Percentiles rank a stretch among this genome's conserved stretches.
Conservation (phyloP, 2,329 filamentous ascomycete species). For the Colletotrichum sp. region DNA sequence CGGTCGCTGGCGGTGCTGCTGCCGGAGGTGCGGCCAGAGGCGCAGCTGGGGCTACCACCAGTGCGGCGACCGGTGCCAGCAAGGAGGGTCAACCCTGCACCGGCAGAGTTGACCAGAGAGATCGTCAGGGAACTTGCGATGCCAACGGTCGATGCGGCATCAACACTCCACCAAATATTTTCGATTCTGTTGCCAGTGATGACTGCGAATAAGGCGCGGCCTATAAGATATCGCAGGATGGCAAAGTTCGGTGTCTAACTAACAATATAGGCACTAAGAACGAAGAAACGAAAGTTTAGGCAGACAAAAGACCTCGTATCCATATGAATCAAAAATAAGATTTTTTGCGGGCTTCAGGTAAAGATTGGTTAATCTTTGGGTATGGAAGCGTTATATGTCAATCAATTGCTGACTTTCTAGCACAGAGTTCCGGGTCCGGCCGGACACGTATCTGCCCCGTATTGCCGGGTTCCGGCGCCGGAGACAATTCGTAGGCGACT, state of each 20-base stretch:
- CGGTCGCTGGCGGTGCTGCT: background rate
- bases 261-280: too few species aligned
- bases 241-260: background rate
- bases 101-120: background rate
- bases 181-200: background rate
- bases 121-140: background rate
- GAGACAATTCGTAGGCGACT: background rate
- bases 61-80: background rate
- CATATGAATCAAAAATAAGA: background rate
- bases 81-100: background rate
- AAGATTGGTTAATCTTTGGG: background rate
- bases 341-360: background rate
- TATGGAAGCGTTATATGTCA: background rate
- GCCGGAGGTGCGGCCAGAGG: background rate
- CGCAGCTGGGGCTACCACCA: background rate
- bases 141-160: background rate
- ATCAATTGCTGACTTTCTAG: rapidly evolving
- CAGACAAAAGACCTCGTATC: background rate
- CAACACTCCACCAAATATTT: background rate
- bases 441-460: background rate
- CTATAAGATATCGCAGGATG: background rate
- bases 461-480: background rate
- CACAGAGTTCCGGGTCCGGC: background rate
- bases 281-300: background rate
- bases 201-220: background rate